Percentiles rank a stretch among this genome's conserved stretches.
These are phyloP conservation scores for Aspergillus pseudoviridinutans DNA, from an alignment of 2,329 filamentous ascomycete genomes.

Conservation along the genomic window DNA sequence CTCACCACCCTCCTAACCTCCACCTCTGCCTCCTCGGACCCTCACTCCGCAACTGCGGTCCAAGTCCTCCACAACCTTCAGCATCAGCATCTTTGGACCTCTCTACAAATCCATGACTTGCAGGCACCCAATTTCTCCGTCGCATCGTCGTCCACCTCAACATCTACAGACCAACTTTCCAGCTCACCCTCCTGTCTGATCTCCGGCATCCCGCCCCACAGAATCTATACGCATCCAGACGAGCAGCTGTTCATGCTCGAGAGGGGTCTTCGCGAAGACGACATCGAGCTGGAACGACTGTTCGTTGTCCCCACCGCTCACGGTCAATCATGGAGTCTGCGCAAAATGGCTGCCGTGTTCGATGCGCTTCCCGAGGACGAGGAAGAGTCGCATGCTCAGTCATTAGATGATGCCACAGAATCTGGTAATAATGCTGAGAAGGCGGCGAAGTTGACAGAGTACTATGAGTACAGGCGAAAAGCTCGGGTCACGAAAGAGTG, in stretches of 20 bases:
- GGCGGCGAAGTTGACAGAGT: slow-evolving; percentile 27
- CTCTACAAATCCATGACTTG: slow-evolving; percentile 50
- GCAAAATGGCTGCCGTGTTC: slow-evolving; percentile 54
- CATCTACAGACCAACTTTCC: slow-evolving; percentile 5
- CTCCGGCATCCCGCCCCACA: slow-evolving; percentile 58
- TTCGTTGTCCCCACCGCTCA: slow-evolving; percentile 59
- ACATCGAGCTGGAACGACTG: slow-evolving; percentile 49
- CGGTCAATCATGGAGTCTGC: slow-evolving; percentile 58
- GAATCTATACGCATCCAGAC: slow-evolving; percentile 61
- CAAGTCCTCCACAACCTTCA: slow-evolving; percentile 62
- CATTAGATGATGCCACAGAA: slow-evolving; percentile 6
- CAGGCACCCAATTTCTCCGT: slow-evolving; percentile 5
- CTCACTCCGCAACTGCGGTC: slow-evolving; percentile 47
- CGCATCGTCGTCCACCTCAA: slow-evolving; percentile 1
- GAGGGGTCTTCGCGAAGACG: slow-evolving; percentile 44
- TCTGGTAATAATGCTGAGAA: slow-evolving; percentile 20
- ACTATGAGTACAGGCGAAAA: slow-evolving; percentile 26
- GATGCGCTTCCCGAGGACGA: slow-evolving; percentile 43
- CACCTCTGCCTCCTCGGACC: slow-evolving; percentile 19
- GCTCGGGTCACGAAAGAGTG: slow-evolving; percentile 32
- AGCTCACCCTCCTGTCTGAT: slow-evolving; percentile 49
- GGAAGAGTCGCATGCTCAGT: slow-evolving; percentile 10
- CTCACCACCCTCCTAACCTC: slow-evolving; percentile 39
- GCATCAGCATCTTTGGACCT: slow-evolving; percentile 60
- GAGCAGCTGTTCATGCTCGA: slow-evolving; percentile 60